phyloP scores from a whole-genome alignment of 257 asterid genomes.

The Capsicum baccatum region DNA sequence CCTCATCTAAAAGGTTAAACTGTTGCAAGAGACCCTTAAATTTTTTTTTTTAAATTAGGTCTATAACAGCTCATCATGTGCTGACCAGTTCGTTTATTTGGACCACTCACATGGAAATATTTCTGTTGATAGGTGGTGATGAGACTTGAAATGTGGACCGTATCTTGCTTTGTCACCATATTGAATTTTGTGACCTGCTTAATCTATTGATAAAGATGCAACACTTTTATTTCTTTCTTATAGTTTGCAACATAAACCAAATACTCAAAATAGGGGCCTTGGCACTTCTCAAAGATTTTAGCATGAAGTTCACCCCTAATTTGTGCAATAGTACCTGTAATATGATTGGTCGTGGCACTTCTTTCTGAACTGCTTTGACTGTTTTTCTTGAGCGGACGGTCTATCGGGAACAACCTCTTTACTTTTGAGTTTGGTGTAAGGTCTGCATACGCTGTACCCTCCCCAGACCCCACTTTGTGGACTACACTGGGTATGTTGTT shows the following conservation, averaged over 20 bases:
- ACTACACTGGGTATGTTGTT: no score
- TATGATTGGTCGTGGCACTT: neutral
- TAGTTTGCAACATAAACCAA: neutral
- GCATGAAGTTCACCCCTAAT: slow-evolving; percentile 18
- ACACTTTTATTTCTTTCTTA: neutral
- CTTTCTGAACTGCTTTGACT: no score
- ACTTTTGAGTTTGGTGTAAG: no score
- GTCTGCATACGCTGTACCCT: no score
- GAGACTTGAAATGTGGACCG: neutral
- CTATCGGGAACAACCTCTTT: no score
- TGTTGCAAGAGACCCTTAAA: neutral
- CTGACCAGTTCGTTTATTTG: neutral
- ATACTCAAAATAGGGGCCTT: neutral
- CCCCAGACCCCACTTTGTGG: no score
- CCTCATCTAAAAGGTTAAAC: neutral
- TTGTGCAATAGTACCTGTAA: neutral
- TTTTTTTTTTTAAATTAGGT: neutral
- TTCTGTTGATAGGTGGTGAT: slow-evolving; percentile 24
- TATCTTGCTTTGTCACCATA: slow-evolving; percentile 6
- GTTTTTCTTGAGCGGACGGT: no score
- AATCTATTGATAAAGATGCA: neutral
- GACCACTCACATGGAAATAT: slow-evolving; percentile 2
- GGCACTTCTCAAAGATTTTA: neutral
- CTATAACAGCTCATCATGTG: neutral
- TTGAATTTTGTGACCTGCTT: slow-evolving; percentile 2